Evolutionary conservation across 495 filamentous ascomycete species (phyloP), one percentile per base, ranked within the genome.

Genomic region (Delitschia confertaspora): DNA sequence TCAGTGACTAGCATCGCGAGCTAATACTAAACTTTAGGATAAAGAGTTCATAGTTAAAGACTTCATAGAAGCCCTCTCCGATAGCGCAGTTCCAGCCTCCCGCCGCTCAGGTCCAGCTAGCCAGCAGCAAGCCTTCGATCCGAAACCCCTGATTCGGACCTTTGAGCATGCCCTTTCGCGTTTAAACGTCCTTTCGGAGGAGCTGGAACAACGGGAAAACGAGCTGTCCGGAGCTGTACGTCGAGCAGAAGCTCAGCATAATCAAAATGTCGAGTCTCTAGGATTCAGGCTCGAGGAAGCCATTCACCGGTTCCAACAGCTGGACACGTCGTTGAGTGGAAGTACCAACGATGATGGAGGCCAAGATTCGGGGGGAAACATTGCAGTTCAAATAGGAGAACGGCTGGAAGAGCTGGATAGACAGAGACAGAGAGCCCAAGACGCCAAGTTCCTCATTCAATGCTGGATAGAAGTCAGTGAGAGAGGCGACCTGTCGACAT

Each of bases 1-100:
- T 16, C 42, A 14, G 16, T 7, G 13, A 16, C 21, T 39, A 29
- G 37, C 21, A 18, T 3, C 13, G 19, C 24, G 4, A 2, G 11
- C 31, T 33, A 38, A 42, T 22, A 23, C 20, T 5, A 32, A 11
- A 22, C 21, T 11, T 7, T 32, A 64, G 38, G 82, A 67, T 53
- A 79, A 82, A 57, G 91, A 95, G 66, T 99, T 95, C 65, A 94
- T 96, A 49, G 93, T 95, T 47, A 85, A 91, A 57, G 93, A 96
- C 63, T 96, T 99, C 56, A 78, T 99, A 48, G 93, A 99, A 58
- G 70, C 80, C 7, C 83, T 99, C 47, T 89, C 89, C 40, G 89
- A 95, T 41, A 82, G 69, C 38, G 82, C 88, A 23, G 71, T 84
- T 24, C 80, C 88, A 23, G 59, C 66, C 10, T 79, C 74, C 53